Evolutionary conservation across 768 basidiomycete genomes (phyloP), one percentile per base, ranked within the genome.

Genomic region (Boletus subcaerulescens): DNA sequence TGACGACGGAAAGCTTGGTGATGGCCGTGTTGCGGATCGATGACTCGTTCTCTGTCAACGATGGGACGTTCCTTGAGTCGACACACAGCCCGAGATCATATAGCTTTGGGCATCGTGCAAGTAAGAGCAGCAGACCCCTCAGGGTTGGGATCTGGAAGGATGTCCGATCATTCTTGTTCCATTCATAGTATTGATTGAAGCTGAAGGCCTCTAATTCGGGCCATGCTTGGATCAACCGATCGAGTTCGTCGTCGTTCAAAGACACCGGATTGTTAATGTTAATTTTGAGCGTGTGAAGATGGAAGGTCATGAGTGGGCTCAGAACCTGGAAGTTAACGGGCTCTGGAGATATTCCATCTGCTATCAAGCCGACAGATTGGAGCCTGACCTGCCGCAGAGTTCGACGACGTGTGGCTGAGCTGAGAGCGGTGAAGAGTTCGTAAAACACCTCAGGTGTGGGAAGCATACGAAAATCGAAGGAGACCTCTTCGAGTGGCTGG

Each of bases 401-500:
- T 18, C 24, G 8, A 17, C 18, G 41, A 14, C 50, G 47, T 31
- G 38, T 39, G 10, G n/a, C 5, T 8, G 48, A 40, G 14, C 22
- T 6, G 38, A 49, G 38, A n/a, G 38, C 45, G 2, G 41, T n/a
- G 41, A 43, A 44, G 20, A 59, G 20, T 44, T 54, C 57, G 17
- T 50, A 49, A 9, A 50, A n/a, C n/a, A 45, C 45, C 14, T 17
- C 41, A 14, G 52, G n/a, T 17, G 24, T 6, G 10, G 32, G 31
- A 43, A n/a, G 4, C 1, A 17, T 5, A 17, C 17, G 18, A 40
- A 39, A 43, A 2, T 36, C 12, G 9, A 60, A 45, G 31, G 32
- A 48, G 22, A 60, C 36, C 4, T 42, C 45, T 35, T 46, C 48
- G 24, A 60, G 50, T 14, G 48, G 52, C 24, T 59, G 59, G 31